A percentile compares a stretch with the other conserved stretches of the same genome.
phyloP scores from a whole-genome alignment of 2,329 filamentous ascomycete genomes.

The Claviceps arundinis region DNA sequence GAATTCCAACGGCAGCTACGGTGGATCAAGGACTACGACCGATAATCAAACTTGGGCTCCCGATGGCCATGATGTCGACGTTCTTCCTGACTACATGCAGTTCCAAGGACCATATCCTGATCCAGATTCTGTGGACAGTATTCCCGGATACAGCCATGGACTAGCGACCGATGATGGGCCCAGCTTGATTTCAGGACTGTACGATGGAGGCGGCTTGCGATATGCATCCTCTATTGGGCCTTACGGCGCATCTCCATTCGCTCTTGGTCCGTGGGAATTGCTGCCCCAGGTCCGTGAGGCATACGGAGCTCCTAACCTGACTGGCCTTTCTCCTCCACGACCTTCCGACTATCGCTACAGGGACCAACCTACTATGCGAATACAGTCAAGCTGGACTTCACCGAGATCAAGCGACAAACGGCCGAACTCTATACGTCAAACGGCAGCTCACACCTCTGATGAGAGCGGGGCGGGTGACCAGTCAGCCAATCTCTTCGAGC shows the following conservation, averaged over 20 bases:
- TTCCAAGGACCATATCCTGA: slow-evolving; percentile 5
- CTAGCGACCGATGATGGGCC: background rate
- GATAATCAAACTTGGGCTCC: slow-evolving; percentile 1
- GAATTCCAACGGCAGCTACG: slow-evolving; percentile 3
- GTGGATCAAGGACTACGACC: slow-evolving; percentile 6
- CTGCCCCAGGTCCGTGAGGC: slow-evolving; percentile 12
- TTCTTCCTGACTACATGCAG: slow-evolving; percentile 4
- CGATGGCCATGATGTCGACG: slow-evolving; percentile 1
- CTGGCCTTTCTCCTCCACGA: slow-evolving; percentile 21
- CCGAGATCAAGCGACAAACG: slow-evolving; percentile 5
- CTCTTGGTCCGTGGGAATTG: slow-evolving; percentile 8
- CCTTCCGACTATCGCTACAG: slow-evolving; percentile 12
- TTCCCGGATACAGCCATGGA: slow-evolving; percentile 1
- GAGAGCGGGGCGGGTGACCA: too few relatives aligned
- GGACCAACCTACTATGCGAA: slow-evolving; percentile 6
- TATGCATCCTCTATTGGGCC: slow-evolving; percentile 5
- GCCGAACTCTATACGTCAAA: background rate
- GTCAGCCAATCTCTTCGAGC: slow-evolving; percentile 6
- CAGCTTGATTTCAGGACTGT: slow-evolving; percentile 4
- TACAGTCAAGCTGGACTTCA: background rate
- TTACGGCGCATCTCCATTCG: slow-evolving; percentile 11
- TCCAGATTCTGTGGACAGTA: slow-evolving; percentile 1
- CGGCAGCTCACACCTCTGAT: background rate
- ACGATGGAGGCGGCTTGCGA: slow-evolving; percentile 3
- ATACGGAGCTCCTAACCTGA: slow-evolving; percentile 20